A percentile compares a stretch with the other conserved stretches of the same genome.
Evolutionary conservation across 2,329 filamentous ascomycete genomes (phyloP).

Genomic region (Scedosporium boydii): DNA sequence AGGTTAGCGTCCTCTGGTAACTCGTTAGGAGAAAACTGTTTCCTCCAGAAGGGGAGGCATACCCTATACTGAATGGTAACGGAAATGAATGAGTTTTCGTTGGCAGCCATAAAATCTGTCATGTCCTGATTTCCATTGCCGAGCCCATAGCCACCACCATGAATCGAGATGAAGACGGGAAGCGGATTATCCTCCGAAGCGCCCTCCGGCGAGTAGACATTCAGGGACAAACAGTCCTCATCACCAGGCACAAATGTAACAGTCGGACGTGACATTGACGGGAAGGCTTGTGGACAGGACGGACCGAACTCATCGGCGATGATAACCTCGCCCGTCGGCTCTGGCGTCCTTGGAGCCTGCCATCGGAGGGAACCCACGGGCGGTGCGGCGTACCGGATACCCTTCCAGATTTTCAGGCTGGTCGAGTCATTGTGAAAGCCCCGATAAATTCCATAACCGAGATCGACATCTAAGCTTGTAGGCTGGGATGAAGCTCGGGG

Average conservation of each 20-base stretch:
- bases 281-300: slow-evolving; percentile 18
- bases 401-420: slow-evolving; percentile 33
- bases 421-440: slow-evolving; percentile 28
- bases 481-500: background rate
- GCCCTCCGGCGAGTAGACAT: slow-evolving; percentile 30
- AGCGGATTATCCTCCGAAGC: slow-evolving; percentile 20
- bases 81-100: slow-evolving; percentile 25
- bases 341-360: slow-evolving; percentile 13
- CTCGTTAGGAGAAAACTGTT: background rate
- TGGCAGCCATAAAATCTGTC: slow-evolving; percentile 17
- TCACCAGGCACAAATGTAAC: slow-evolving; percentile 14
- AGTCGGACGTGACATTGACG: slow-evolving; percentile 10
- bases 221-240: slow-evolving; percentile 37
- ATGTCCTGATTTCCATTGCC: slow-evolving; percentile 7
- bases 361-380: slow-evolving; percentile 33
- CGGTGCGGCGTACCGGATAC: slow-evolving; percentile 34
- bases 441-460: slow-evolving; percentile 35
- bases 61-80: slow-evolving; percentile 26
- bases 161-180: slow-evolving; percentile 37
- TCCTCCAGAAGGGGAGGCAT: background rate
- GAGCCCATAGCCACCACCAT: slow-evolving; percentile 15
- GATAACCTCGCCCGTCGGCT: slow-evolving; percentile 7
- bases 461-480: slow-evolving; percentile 21
- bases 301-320: slow-evolving; percentile 19
- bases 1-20: background rate